Percentiles rank a stretch among this genome's conserved stretches.
These are phyloP conservation scores for Strobilomyces dryophilus DNA, from an alignment of 768 basidiomycete species.

Conservation along the genomic window DNA sequence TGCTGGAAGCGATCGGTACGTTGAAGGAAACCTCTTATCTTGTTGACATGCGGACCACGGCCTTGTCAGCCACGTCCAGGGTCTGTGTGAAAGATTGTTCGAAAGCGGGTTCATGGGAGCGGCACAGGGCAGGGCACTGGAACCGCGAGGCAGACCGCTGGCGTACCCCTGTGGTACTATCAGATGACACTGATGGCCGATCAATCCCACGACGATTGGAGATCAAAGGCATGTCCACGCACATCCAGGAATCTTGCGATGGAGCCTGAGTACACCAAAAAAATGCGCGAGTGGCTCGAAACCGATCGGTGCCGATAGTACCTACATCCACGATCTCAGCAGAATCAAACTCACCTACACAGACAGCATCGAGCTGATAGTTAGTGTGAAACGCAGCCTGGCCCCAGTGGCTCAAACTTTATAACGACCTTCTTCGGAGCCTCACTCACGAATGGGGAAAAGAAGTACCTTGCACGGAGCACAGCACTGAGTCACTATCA, in stretches of 20 bases:
- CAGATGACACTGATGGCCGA: not conserved
- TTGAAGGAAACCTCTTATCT: not conserved
- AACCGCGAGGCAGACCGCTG: not conserved
- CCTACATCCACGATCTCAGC: not conserved
- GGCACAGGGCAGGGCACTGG: not conserved
- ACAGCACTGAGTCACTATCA: no score
- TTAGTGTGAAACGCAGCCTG: not conserved
- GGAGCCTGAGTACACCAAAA: not conserved
- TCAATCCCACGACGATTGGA: not conserved
- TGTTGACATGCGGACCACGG: not conserved
- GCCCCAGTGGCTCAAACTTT: no score
- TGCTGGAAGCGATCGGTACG: not conserved
- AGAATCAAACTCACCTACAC: not conserved
- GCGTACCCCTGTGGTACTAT: not conserved
- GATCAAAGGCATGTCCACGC: not conserved
- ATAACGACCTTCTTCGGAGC: not conserved
- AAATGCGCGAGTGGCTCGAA: not conserved
- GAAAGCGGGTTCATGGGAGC: not conserved
- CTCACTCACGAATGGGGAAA: not conserved
- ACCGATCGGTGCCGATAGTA: not conserved
- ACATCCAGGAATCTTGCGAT: not conserved
- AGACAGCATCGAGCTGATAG: not conserved
- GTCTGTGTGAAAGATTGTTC: not conserved
- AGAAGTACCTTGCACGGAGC: not conserved
- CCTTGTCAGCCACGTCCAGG: not conserved